These are phyloP conservation scores for Stromatinia cepivora DNA, from an alignment of 2,329 filamentous ascomycete genomes.

Conservation along the genomic window DNA sequence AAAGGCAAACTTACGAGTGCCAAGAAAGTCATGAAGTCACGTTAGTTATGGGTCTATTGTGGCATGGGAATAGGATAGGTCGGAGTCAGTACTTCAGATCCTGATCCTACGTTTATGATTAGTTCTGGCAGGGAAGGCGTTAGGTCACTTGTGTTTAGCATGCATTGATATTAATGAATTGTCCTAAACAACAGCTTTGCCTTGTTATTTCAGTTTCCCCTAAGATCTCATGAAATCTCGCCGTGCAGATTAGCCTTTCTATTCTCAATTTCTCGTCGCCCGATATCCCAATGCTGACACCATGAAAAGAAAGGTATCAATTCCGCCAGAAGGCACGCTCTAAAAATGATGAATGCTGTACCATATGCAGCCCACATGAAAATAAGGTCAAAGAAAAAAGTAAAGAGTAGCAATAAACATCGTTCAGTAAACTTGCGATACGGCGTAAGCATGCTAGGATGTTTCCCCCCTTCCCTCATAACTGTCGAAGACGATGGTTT, in stretches of 20 bases:
- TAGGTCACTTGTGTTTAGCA: constrained; percentile 5
- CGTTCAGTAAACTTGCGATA: not conserved
- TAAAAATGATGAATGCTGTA: not conserved
- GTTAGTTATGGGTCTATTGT: not conserved
- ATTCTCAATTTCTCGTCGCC: not conserved
- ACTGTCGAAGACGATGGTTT: not conserved
- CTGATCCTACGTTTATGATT: too few relatives aligned
- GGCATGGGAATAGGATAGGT: not conserved
- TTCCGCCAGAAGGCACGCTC: not conserved
- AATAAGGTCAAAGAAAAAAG: not conserved
- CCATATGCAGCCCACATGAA: not conserved
- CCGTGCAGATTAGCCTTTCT: not conserved
- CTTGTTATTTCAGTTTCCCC: not conserved
- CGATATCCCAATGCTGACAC: not conserved
- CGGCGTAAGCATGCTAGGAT: not conserved
- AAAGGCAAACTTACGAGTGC: constrained; percentile 63
- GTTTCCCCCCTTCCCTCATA: not conserved
- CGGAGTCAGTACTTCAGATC: not conserved
- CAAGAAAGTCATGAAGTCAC: constrained; percentile 26
- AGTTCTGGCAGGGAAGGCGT: not conserved
- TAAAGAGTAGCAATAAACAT: not conserved
- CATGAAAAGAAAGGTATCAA: not conserved
- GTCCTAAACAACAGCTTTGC: not conserved
- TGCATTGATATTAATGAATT: constrained; percentile 7
- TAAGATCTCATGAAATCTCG: not conserved